These are phyloP conservation scores for Penicillium riverlandense DNA, from an alignment of 495 filamentous ascomycete genomes.

Conservation along the genomic window DNA sequence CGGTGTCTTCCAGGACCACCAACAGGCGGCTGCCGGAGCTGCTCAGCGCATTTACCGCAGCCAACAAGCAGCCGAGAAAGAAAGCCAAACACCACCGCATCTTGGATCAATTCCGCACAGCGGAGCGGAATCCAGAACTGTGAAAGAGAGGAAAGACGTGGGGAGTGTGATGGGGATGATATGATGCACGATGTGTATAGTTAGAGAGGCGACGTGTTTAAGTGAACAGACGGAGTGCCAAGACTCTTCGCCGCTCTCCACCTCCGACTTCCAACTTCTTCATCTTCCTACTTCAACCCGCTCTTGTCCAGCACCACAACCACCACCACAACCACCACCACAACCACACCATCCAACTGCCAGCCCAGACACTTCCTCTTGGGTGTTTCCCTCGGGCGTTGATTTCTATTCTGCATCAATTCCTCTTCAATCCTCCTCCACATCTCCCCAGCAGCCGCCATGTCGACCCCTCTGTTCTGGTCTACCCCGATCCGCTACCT, in stretches of 20 bases:
- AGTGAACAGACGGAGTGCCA: constrained; percentile 30
- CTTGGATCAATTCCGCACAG: constrained; percentile 36
- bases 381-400: not conserved
- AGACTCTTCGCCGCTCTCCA: constrained; percentile 32
- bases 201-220: constrained; percentile 42
- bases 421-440: not conserved
- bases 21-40: constrained; percentile 74
- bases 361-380: not conserved
- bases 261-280: constrained; percentile 27
- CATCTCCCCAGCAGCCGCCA: constrained; percentile 27
- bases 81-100: constrained; percentile 77
- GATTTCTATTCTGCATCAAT: not conserved
- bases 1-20: constrained; percentile 76
- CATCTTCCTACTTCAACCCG: constrained; percentile 19
- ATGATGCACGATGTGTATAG: constrained; percentile 8
- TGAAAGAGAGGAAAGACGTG: constrained; percentile 10
- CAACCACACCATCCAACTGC: constrained; percentile 4
- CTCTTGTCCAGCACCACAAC: constrained; percentile 11
- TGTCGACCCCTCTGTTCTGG: constrained; percentile 77
- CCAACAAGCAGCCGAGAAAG: constrained; percentile 54
- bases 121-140: constrained; percentile 20
- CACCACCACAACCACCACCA: constrained; percentile 2
- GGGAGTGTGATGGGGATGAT: constrained; percentile 11
- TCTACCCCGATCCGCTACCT: constrained; percentile 70
- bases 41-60: constrained; percentile 68